Evolutionary conservation across 2,329 filamentous ascomycete genomes (phyloP), one percentile per base, ranked within the genome.

Genomic region (Aciculosporium take): DNA sequence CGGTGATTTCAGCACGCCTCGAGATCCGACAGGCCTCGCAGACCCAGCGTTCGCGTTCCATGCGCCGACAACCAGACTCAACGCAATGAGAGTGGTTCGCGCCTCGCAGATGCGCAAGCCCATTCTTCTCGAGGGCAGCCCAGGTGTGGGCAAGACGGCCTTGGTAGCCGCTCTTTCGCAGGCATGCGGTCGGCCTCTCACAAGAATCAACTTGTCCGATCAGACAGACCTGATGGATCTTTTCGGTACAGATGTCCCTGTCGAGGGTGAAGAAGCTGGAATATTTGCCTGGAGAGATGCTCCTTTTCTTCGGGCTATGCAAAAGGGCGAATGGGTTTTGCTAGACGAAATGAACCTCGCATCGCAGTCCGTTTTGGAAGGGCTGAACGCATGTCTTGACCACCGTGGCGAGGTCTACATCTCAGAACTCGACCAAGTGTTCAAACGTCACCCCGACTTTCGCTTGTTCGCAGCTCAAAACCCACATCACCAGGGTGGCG

Each of bases 261-360:
- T 94, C 3, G 91, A 96, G 62, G 88, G 87, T n/a, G 86, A 83
- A 1, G 79, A 84, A 53, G 82, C 87, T 7, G 91, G 91, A 1
- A 82, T 84, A 45, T 98, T 98, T 55, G 81, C 84, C 1, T 98
- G 91, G 91, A 77, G 87, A 50, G 89, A 98, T 58, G 91, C 89
- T 0, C 88, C 91, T 1, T 96, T 98, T 56, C 67, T 98, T 17
- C 84, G 86, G 56, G 91, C 91, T 0, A 96, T 98, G 89, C 91
- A 96, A 56, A 83, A 77, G 44, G 91, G 91, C 23, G 84, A 94
- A 51, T 98, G 91, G 91, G 91, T 98, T 9, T 68, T 98, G 23
- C 71, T 98, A 0, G 91, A 98, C 55, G 91, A 98, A 66, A 98
- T 98, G 91, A 98, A 98, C 53, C 65, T 98, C 48, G 91, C 93